phyloP scores from a whole-genome alignment of 352 stramenopile species.

The Pythium brachiatum region DNA sequence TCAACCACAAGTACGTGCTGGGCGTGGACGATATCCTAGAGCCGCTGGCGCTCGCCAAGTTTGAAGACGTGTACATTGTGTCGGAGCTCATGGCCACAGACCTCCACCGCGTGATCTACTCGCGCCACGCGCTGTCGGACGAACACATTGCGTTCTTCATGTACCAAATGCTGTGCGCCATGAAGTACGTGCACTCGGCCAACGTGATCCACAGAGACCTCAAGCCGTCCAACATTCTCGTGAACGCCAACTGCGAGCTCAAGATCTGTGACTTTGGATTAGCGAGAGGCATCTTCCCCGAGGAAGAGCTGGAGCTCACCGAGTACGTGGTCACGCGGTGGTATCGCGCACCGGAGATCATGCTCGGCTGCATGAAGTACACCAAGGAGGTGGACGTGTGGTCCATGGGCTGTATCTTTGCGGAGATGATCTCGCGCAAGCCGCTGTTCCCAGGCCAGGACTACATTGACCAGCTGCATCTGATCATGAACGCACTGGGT shows the following conservation, averaged over 20 bases:
- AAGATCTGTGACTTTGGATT: conserved; percentile 89
- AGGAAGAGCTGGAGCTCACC: conserved; percentile 65
- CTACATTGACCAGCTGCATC: conserved; percentile 94
- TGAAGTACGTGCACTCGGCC: conserved; percentile 92
- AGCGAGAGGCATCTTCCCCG: conserved; percentile 73
- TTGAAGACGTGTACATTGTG: conserved; percentile 90
- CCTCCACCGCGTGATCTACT: conserved; percentile 90
- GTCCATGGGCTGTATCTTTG: conserved; percentile 99
- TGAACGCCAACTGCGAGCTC: conserved; percentile 91
- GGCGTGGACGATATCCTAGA: conserved; percentile 78
- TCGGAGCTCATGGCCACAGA: conserved; percentile 91
- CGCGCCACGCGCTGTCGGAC: conserved; percentile 74
- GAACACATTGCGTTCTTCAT: conserved; percentile 90
- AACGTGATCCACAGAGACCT: conserved; percentile 96
- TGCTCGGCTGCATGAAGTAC: conserved; percentile 88
- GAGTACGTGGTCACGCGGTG: conserved; percentile 87
- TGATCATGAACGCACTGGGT: conserved; percentile 97
- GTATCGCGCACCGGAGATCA: conserved; percentile 67
- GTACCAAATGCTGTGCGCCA: conserved; percentile 89
- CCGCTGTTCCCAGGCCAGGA: conserved; percentile 96
- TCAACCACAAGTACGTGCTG: conserved; percentile 90
- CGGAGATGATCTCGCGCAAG: conserved; percentile 97
- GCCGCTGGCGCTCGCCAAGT: conserved; percentile 61
- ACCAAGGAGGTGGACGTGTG: conserved; percentile 90
- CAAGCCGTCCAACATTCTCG: conserved; percentile 97